These are phyloP conservation scores for Gymnopus androsaceus DNA, from an alignment of 1,284 basidiomycete species.

Conservation along the genomic window DNA sequence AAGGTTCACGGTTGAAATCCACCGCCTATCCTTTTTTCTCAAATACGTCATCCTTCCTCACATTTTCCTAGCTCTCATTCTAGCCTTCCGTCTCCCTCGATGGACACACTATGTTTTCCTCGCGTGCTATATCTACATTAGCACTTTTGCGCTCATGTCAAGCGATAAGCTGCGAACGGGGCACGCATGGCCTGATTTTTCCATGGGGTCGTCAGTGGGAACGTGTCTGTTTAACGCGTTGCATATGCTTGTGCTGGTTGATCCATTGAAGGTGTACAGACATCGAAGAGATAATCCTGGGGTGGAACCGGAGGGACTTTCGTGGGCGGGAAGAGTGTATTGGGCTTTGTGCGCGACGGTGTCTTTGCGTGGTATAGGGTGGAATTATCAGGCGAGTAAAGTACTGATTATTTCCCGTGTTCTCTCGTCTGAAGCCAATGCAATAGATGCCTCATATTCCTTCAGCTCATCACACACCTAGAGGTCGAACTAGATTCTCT, in stretches of 20 bases:
- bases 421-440: too few species aligned
- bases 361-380: slow-evolving; percentile 2
- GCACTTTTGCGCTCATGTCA: not conserved
- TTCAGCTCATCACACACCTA: not conserved
- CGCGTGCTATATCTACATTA: not conserved
- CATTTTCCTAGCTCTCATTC: not conserved
- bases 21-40: not conserved
- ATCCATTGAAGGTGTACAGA: not conserved
- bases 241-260: slow-evolving; percentile 1
- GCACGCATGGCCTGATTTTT: not conserved
- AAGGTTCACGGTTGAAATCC: not conserved
- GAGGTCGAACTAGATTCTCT: not conserved
- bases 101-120: not conserved
- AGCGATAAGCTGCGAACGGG: not conserved
- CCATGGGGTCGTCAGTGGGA: not conserved
- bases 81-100: not conserved
- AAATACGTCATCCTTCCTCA: not conserved
- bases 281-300: not conserved
- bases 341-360: not conserved
- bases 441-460: not conserved
- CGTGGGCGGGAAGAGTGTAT: not conserved
- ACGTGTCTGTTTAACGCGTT: not conserved
- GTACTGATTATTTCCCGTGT: not conserved
- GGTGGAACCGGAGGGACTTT: not conserved
- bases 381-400: slow-evolving; percentile 8